Base-by-base conservation (phyloP, 1,284 basidiomycete species). In the Ceratobasidium sp. region DNA sequence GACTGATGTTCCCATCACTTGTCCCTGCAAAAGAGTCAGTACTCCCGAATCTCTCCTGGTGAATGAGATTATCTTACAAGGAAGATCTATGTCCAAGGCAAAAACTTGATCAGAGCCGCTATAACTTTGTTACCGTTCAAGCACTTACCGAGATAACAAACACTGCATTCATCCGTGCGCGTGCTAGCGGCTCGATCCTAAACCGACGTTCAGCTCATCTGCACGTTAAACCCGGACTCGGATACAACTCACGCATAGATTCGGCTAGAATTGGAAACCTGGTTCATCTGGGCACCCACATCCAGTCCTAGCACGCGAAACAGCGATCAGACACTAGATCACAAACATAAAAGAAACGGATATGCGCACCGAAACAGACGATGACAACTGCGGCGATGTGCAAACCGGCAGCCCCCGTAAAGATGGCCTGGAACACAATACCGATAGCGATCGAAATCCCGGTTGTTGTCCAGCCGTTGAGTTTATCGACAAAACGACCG, bases 401-500 rank as follows among this genome's bases (percentile, higher is more conserved):
- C 65, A 89, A 87, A 0, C 89, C 89, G 4, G 90, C 90, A 2
- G 88, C 92, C 1, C 85, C 90, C 0, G 87, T 86, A 80, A 92
- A 88, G 0, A 93, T 87, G 46, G 86, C 83, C 44, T 82, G 85
- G 82, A 88, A 89, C 50, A 86, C 79, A 18, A 88, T 67, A 12
- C 88, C 84, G 66, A 83, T 80, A 7, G 85, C 41, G 2, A 90
- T 86, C 7, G 87, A 87, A 27, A 89, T 81, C 30, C 93, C 83
- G n/a, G 91, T 88, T 7, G 90, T 89, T 67, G 90, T 89, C 92
- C 92, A 94, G 0, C 91, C 90, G 0, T 91, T 86, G 33, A 93
- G 86, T 3, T 82, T 84, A 82, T 94, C 92, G 64, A 94, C 88
- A 12, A 89, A 79, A 44, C 86, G 87, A 0, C 93, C 93, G 27